These are phyloP conservation scores for Botryotinia globosa DNA, from an alignment of 2,329 filamentous ascomycete species.

Conservation along the genomic window DNA sequence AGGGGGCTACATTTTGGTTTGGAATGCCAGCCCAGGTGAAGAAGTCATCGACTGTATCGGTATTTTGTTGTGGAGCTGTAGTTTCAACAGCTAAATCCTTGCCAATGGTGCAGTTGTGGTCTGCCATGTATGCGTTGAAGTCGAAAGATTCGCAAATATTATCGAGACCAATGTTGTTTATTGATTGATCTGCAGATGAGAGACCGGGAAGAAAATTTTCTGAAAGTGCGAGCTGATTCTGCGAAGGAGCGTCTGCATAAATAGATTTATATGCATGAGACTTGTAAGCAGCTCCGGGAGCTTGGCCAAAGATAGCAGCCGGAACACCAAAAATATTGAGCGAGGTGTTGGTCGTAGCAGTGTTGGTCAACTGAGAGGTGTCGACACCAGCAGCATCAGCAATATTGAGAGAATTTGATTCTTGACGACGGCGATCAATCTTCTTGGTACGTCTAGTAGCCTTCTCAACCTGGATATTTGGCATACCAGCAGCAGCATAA, in stretches of 20 bases:
- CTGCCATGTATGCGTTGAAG: neutral
- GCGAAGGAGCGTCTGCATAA: neutral
- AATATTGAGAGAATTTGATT: neutral
- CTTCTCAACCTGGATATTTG: neutral
- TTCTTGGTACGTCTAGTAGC: neutral
- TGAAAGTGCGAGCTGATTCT: neutral
- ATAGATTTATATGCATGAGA: constrained; percentile 10
- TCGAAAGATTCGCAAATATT: neutral
- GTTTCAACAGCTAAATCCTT: neutral
- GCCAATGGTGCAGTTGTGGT: no score
- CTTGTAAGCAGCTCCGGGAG: neutral
- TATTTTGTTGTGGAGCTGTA: neutral
- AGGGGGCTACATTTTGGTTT: neutral
- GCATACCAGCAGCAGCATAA: constrained; percentile 19
- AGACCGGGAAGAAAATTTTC: neutral
- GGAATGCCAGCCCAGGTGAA: neutral
- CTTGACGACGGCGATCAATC: neutral
- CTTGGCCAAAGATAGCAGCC: neutral
- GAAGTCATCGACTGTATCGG: neutral
- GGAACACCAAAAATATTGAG: constrained; percentile 5
- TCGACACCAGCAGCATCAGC: neutral
- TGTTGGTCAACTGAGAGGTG: neutral
- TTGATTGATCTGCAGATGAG: neutral
- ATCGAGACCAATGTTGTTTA: neutral
- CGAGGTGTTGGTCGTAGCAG: neutral